Evolutionary conservation across 495 filamentous ascomycete species (phyloP).

Genomic region (Mytilinidion resinicola): DNA sequence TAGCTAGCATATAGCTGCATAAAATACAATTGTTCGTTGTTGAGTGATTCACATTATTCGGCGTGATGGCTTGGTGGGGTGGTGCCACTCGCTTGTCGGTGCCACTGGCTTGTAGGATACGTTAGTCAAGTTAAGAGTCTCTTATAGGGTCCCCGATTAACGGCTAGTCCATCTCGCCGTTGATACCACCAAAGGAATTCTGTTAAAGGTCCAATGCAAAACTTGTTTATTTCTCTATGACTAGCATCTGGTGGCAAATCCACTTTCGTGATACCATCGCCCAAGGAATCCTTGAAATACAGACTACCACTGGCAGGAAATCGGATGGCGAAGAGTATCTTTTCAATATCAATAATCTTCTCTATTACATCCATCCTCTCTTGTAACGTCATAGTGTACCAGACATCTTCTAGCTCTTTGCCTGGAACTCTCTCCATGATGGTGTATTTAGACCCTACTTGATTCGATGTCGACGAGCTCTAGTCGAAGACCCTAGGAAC

Average conservation of each 20-base stretch:
- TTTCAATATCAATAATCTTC: constrained; percentile 38
- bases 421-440: constrained; percentile 22
- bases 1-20: too few relatives aligned
- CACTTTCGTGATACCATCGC: not conserved
- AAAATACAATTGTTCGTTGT: too few relatives aligned
- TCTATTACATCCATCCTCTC: constrained; percentile 35
- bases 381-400: constrained; percentile 36
- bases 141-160: constrained; percentile 17
- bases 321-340: constrained; percentile 33
- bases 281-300: constrained; percentile 35
- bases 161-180: constrained; percentile 12
- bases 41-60: too few relatives aligned
- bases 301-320: constrained; percentile 40
- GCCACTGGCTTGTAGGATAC: too few relatives aligned
- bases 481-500: constrained; percentile 21
- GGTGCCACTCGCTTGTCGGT: too few relatives aligned
- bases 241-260: too few relatives aligned
- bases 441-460: constrained; percentile 19
- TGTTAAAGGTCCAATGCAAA: constrained; percentile 17
- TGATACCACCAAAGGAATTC: constrained; percentile 13
- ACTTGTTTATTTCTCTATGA: not conserved
- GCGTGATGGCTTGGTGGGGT: too few relatives aligned
- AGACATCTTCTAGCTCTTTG: constrained; percentile 17
- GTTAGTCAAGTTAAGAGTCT: not conserved
- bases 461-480: constrained; percentile 10